Base-by-base conservation (phyloP, 2,329 filamentous ascomycete genomes). In the Macroventuria anomochaeta region DNA sequence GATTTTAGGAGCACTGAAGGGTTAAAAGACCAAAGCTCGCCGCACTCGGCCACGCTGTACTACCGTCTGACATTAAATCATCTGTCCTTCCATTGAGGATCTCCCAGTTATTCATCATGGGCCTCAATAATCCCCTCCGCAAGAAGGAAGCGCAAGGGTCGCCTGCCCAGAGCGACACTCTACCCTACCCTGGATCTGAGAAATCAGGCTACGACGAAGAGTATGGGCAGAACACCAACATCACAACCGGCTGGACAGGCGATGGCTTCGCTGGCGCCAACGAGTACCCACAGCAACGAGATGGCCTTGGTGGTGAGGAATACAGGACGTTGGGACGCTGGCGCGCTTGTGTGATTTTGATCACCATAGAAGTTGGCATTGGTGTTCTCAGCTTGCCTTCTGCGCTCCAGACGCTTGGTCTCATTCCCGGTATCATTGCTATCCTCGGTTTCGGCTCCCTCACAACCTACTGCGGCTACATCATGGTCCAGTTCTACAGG, bases 301-400 rank as follows among this genome's bases (percentile, higher is more conserved):
- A 53, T 21, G 40, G 44, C 11, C 41, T 53, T 1, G 58, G 57
- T 1, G 58, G 57, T 18, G 66, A 68, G 34, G 61, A 67, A 29
- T 69, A 69, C 57, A 58, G 59, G 26, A 68, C 65, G 1, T 36
- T 69, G 31, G 67, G 67, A 2, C 55, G 67, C 54, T 69, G 67
- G 67, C 55, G 65, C 46, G 65, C 67, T 3, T 67, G 65, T 44
- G 64, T 69, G 12, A 67, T 69, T 33, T 54, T 69, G 13, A 68
- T 69, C 50, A 69, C 67, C 28, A 69, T 69, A 18, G 67, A 69
- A 57, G 64, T 69, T 8, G 67, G 67, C 44, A 69, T 69, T 18
- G 67, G 67, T 37, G 62, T 69, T 44, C 61, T 69, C 33, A 66
- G 62, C 48, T 43, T 69, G 29, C 67, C 67, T 3, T 64, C 65